Conservation (phyloP, 2,329 filamentous ascomycete genomes). For the Penicillium freii region DNA sequence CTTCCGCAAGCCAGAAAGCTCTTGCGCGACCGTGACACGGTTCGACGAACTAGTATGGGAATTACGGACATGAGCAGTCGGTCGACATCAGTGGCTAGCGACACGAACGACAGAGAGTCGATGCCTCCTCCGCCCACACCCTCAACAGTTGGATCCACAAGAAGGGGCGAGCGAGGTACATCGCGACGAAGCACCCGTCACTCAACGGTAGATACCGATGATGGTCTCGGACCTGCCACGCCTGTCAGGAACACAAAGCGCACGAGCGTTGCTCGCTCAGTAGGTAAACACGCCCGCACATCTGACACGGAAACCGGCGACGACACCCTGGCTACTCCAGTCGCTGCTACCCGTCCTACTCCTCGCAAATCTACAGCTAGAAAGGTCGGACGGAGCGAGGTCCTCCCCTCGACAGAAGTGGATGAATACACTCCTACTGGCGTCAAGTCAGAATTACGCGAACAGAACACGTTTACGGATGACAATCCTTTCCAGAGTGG, state of each 20-base stretch:
- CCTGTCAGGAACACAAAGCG: conserved; percentile 28
- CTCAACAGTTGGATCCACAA: conserved; percentile 53
- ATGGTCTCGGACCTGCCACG: conserved; percentile 27
- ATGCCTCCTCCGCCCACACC: conserved; percentile 50
- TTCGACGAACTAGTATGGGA: conserved; percentile 81
- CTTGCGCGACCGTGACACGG: conserved; percentile 69
- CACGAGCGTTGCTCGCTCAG: conserved; percentile 36
- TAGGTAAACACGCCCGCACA: conserved; percentile 32
- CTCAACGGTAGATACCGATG: conserved; percentile 41
- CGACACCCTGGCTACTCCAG: conserved; percentile 34
- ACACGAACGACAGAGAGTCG: conserved; percentile 53
- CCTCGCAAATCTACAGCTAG: conserved; percentile 49
- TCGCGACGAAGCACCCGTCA: conserved; percentile 52
- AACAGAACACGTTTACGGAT: conserved; percentile 71
- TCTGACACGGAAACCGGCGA: conserved; percentile 36
- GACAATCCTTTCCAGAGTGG: conserved; percentile 94
- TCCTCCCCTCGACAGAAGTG: conserved; percentile 38
- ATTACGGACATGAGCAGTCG: conserved; percentile 71
- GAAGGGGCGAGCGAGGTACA: conserved; percentile 53
- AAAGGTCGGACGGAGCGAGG: conserved; percentile 52
- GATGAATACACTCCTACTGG: conserved; percentile 36
- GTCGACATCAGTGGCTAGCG: conserved; percentile 60
- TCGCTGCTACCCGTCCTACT: conserved; percentile 34
- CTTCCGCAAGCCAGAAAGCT: conserved; percentile 75
- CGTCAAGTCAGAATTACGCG: conserved; percentile 46